phyloP scores from a whole-genome alignment of 1,284 basidiomycete genomes.

The Ceratobasidium papillatum region DNA sequence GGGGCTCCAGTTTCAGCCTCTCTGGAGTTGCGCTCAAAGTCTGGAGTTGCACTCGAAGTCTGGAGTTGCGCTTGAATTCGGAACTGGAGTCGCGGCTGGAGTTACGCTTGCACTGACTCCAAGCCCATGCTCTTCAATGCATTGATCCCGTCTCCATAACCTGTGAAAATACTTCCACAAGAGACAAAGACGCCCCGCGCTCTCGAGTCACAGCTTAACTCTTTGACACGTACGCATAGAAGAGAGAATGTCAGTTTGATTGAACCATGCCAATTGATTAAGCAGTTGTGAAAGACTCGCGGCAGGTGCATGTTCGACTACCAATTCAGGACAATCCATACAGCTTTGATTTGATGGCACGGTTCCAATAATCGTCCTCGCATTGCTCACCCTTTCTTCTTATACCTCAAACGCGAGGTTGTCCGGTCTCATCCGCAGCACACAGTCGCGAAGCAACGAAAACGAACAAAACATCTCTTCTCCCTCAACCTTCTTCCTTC shows the following conservation, averaged over 20 bases:
- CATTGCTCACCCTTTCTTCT: conserved; percentile 1
- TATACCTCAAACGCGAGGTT: background rate
- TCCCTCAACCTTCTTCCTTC: background rate
- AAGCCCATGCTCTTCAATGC: background rate
- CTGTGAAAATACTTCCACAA: background rate
- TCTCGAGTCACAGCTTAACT: background rate
- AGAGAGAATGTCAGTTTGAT: background rate
- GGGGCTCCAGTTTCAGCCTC: background rate
- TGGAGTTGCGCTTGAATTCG: no score
- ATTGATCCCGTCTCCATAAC: no score
- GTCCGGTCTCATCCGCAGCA: background rate
- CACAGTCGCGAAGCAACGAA: background rate
- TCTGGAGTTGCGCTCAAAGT: background rate
- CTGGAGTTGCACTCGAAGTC: no score
- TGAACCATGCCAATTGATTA: background rate
- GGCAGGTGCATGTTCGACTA: background rate
- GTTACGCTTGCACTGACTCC: background rate
- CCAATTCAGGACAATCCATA: background rate
- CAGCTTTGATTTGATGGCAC: background rate
- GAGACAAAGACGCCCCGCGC: background rate
- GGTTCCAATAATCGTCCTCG: background rate
- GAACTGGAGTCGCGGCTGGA: no score
- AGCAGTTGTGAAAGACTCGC: background rate
- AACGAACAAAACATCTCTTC: background rate
- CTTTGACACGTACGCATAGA: background rate